Percentiles rank a stretch among this genome's conserved stretches.
Conservation (phyloP, 2,329 filamentous ascomycete species). For the Exophiala mesophila region DNA sequence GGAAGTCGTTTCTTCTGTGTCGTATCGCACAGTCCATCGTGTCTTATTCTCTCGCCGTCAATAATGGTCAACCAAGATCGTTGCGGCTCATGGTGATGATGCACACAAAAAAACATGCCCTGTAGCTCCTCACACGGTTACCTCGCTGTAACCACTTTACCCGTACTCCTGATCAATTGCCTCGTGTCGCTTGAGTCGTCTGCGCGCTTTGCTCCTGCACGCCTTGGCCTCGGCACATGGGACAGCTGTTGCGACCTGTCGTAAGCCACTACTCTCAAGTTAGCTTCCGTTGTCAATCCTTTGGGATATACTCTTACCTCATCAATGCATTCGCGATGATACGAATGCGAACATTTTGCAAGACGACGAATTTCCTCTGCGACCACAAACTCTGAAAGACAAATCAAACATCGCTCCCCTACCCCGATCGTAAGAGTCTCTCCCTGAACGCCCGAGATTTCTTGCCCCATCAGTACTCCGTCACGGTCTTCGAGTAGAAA, state of each 20-base stretch:
- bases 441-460: constrained; percentile 35
- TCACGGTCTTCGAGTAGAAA: constrained; percentile 48
- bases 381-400: constrained; percentile 60
- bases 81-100: no score
- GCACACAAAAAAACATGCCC: no score
- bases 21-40: no score
- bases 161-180: no score
- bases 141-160: no score
- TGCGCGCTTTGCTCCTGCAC: constrained; percentile 41
- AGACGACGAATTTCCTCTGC: constrained; percentile 58
- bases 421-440: constrained; percentile 34
- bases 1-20: no score
- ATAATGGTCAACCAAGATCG: no score
- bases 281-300: no score
- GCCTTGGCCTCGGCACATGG: constrained; percentile 55
- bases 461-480: constrained; percentile 41
- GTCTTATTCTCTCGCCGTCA: no score
- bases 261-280: constrained; percentile 65
- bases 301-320: constrained; percentile 49
- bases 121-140: no score
- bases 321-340: constrained; percentile 66
- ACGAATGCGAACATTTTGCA: constrained; percentile 60
- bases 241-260: constrained; percentile 60
- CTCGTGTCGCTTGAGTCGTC: no score
- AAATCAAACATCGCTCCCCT: constrained; percentile 60